Conservation (phyloP, 1,284 basidiomycete genomes). For the Phellinidium pouzarii region DNA sequence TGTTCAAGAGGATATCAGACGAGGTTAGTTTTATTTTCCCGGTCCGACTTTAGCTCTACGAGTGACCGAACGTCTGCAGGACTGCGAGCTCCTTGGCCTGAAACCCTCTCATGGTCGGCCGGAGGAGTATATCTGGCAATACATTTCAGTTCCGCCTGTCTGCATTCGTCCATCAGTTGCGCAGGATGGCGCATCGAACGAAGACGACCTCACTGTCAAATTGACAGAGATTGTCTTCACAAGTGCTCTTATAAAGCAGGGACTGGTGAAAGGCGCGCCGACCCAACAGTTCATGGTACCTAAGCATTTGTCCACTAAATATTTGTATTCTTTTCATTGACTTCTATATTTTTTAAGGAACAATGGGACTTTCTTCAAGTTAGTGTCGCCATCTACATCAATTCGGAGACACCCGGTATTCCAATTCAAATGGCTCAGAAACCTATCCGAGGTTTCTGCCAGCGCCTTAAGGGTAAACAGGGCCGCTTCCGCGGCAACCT, state of each 20-base stretch:
- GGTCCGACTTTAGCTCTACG: background rate
- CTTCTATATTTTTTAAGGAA: conserved; percentile 47
- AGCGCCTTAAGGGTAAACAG: conserved; percentile 97
- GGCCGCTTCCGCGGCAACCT: conserved; percentile 98
- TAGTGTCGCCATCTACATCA: conserved; percentile 96
- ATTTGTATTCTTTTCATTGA: conserved; percentile 8
- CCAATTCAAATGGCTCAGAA: conserved; percentile 81
- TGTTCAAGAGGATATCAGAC: conserved; percentile 90
- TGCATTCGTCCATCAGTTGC: conserved; percentile 97
- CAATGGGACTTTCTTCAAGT: conserved; percentile 98
- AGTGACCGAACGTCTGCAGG: conserved; percentile 37
- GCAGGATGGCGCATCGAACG: conserved; percentile 95
- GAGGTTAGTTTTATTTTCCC: conserved; percentile 51
- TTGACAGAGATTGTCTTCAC: conserved; percentile 96
- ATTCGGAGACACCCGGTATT: conserved; percentile 94
- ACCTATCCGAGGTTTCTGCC: conserved; percentile 95
- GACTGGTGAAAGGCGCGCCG: conserved; percentile 81
- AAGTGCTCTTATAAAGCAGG: conserved; percentile 90
- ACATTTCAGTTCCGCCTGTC: conserved; percentile 96
- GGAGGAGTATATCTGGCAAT: conserved; percentile 99
- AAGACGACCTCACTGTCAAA: conserved; percentile 98
- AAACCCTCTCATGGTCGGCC: conserved; percentile 88
- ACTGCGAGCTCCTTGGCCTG: conserved; percentile 92
- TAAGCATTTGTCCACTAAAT: too few relatives aligned
- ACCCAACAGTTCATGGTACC: conserved; percentile 85